Percentiles rank a stretch among this genome's conserved stretches.
These are phyloP conservation scores for Aspergillus amoenus DNA, from an alignment of 2,329 filamentous ascomycete species.

Conservation along the genomic window DNA sequence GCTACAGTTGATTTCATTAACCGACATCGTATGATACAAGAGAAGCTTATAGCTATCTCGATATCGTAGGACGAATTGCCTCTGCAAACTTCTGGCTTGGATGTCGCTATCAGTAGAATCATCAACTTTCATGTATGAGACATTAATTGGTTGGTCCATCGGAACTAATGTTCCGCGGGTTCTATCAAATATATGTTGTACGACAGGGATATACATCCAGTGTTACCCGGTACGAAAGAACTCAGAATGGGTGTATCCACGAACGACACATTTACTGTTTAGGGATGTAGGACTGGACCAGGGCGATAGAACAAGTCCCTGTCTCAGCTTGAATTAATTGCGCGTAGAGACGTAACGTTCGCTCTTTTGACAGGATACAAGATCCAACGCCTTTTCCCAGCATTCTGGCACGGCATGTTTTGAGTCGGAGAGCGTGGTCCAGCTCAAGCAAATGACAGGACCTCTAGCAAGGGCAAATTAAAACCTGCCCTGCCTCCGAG, in stretches of 20 bases:
- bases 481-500: not conserved
- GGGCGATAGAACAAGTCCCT: not conserved
- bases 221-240: not conserved
- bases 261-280: not conserved
- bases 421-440: not conserved
- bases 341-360: not conserved
- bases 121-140: not conserved
- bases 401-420: not conserved
- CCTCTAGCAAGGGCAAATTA: not conserved
- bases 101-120: not conserved
- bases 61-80: not conserved
- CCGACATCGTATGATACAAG: not conserved
- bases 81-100: not conserved
- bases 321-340: not conserved
- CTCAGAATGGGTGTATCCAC: not conserved
- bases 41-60: not conserved
- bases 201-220: not conserved
- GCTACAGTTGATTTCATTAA: not conserved
- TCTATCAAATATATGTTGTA: not conserved
- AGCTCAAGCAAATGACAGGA: not conserved
- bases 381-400: not conserved
- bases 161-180: not conserved
- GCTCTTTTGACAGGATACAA: not conserved
- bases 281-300: not conserved
- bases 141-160: not conserved